Evolutionary conservation across 2,329 filamentous ascomycete genomes (phyloP).

Genomic region (Alternaria sp.): DNA sequence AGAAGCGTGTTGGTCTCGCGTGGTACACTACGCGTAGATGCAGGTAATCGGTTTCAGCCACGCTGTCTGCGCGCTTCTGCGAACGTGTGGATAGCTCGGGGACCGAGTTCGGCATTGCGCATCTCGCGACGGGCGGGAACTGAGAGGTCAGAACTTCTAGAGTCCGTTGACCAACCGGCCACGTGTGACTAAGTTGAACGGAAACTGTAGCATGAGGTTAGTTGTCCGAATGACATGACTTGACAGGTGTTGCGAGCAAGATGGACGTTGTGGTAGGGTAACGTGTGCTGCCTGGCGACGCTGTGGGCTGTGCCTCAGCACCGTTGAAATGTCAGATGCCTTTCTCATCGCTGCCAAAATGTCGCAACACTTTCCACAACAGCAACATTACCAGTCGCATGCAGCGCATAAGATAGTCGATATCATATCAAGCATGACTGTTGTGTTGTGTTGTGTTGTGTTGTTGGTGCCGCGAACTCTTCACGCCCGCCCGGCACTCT

Average conservation of each 20-base stretch:
- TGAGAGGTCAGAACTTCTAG: not conserved
- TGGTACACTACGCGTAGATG: not conserved
- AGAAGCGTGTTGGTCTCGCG: not conserved
- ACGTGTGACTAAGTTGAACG: not conserved
- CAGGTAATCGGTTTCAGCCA: not conserved
- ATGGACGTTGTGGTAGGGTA: not conserved
- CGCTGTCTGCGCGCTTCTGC: not conserved
- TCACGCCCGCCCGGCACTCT: not conserved
- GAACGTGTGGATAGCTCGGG: not conserved
- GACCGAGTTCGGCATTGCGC: not conserved
- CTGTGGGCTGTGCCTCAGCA: not conserved
- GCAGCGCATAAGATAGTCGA: not conserved
- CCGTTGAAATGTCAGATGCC: not conserved
- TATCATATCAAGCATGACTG: not conserved
- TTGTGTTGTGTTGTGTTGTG: not conserved
- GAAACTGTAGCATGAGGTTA: not conserved
- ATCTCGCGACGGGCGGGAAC: not conserved
- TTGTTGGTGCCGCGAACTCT: not conserved
- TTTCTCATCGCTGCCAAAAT: not conserved
- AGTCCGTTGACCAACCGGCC: not conserved
- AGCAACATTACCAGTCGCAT: not conserved
- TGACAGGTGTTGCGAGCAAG: not conserved
- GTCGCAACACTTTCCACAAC: not conserved
- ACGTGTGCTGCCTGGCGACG: not conserved
- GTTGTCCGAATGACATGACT: not conserved